These are phyloP conservation scores for Bretschneidera sinensis DNA, from an alignment of 345 rosid genomes.

Conservation along the genomic window DNA sequence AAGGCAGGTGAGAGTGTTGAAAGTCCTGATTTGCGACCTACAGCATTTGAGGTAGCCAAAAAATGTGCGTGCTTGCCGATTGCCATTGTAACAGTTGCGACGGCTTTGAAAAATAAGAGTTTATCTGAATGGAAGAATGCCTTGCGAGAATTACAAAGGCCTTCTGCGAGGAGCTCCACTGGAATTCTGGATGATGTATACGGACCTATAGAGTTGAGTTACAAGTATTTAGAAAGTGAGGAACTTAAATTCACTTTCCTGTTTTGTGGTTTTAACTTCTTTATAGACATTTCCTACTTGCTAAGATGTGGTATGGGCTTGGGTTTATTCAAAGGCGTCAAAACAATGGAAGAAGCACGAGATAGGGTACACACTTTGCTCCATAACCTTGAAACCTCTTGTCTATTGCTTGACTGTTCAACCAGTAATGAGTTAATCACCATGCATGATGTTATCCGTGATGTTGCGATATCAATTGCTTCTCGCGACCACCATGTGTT, in stretches of 20 bases:
- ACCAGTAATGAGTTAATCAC: not conserved
- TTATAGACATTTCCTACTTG: not conserved
- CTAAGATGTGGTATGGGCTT: conserved; percentile 22
- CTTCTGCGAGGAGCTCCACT: too few relatives aligned
- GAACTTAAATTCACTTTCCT: conserved; percentile 25
- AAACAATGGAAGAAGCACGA: conserved; percentile 6
- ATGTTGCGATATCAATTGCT: conserved; percentile 21
- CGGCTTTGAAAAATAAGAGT: conserved; percentile 7
- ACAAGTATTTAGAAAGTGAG: conserved; percentile 14
- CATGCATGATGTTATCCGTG: conserved; percentile 30
- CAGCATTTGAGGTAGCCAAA: conserved; percentile 12
- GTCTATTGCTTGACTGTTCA: conserved; percentile 18
- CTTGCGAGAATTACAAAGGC: not conserved
- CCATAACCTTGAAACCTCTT: conserved; percentile 19
- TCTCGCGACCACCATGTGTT: conserved; percentile 6
- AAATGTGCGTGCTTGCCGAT: conserved; percentile 33
- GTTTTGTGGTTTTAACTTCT: conserved; percentile 17
- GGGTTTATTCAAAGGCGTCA: conserved; percentile 10
- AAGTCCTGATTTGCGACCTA: not conserved
- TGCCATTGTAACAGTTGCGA: conserved; percentile 18
- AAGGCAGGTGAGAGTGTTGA: conserved; percentile 5
- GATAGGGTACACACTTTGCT: conserved; percentile 12
- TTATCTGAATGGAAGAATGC: conserved; percentile 23
- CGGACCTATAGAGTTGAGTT: conserved; percentile 18
- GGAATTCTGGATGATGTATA: not conserved